phyloP scores from a whole-genome alignment of 1,284 basidiomycete genomes.

The Veloboletus limbatus region DNA sequence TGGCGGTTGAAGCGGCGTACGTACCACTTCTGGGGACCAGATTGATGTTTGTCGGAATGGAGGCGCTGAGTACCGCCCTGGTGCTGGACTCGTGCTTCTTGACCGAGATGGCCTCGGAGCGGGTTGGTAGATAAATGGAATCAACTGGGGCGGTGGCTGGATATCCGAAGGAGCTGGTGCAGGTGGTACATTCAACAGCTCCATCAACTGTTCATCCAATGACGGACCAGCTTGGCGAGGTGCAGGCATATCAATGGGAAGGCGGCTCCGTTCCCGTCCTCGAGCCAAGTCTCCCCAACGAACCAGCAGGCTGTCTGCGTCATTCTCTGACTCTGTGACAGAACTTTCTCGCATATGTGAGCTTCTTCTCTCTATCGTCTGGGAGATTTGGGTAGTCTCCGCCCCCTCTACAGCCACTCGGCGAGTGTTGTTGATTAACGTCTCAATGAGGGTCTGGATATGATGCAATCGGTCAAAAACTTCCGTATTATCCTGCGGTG shows the following conservation, averaged over 20 bases:
- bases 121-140: constrained; percentile 54
- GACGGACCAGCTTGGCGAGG: constrained; percentile 45
- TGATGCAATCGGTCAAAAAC: constrained; percentile 36
- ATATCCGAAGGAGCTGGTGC: constrained; percentile 40
- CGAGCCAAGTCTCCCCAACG: constrained; percentile 22
- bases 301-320: constrained; percentile 28
- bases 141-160: constrained; percentile 51
- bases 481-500: constrained; percentile 35
- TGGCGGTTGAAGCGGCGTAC: constrained; percentile 15
- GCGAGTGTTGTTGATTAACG: constrained; percentile 6
- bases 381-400: constrained; percentile 14
- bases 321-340: constrained; percentile 26
- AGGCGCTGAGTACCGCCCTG: constrained; percentile 21
- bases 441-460: constrained; percentile 46
- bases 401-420: constrained; percentile 14
- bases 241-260: constrained; percentile 40
- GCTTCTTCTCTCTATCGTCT: constrained; percentile 8
- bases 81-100: constrained; percentile 42
- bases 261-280: constrained; percentile 22
- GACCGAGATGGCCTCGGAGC: constrained; percentile 40
- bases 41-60: constrained; percentile 15
- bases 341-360: constrained; percentile 19
- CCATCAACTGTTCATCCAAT: constrained; percentile 56
- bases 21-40: constrained; percentile 22
- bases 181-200: constrained; percentile 49